Conservation (phyloP, 2,329 filamentous ascomycete species). For the Colletotrichum cuscutae region DNA sequence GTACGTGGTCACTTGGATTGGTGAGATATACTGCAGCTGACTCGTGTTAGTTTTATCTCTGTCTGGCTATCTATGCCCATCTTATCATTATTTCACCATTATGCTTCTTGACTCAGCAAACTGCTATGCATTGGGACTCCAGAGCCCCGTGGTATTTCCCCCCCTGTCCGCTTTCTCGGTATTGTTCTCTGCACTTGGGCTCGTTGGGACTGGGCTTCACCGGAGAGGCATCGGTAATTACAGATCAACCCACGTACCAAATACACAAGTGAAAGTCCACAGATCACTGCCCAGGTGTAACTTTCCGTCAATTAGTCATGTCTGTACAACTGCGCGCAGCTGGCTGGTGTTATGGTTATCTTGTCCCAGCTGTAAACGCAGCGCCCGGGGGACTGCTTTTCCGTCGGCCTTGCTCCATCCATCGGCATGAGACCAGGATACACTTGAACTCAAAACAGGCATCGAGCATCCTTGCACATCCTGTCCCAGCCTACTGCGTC, state of each 20-base stretch:
- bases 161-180: too few relatives aligned
- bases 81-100: neutral
- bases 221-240: neutral
- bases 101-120: slow-evolving; percentile 12
- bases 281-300: neutral
- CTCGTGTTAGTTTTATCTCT: neutral
- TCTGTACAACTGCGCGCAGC: slow-evolving; percentile 3
- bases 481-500: neutral
- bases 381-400: neutral
- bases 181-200: too few relatives aligned
- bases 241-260: neutral
- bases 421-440: slow-evolving; percentile 16
- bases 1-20: neutral
- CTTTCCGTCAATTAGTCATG: slow-evolving; percentile 19
- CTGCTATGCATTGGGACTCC: neutral
- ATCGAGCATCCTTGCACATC: neutral
- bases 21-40: neutral
- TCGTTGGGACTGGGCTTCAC: neutral
- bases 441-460: slow-evolving; percentile 16
- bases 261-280: neutral
- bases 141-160: slow-evolving; percentile 9
- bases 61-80: neutral
- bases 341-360: neutral
- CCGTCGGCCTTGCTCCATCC: neutral
- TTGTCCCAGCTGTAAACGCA: slow-evolving; percentile 6